Evolutionary conservation across 768 basidiomycete species (phyloP), one percentile per base, ranked within the genome.

Genomic region (Lanmaoa rubissima): DNA sequence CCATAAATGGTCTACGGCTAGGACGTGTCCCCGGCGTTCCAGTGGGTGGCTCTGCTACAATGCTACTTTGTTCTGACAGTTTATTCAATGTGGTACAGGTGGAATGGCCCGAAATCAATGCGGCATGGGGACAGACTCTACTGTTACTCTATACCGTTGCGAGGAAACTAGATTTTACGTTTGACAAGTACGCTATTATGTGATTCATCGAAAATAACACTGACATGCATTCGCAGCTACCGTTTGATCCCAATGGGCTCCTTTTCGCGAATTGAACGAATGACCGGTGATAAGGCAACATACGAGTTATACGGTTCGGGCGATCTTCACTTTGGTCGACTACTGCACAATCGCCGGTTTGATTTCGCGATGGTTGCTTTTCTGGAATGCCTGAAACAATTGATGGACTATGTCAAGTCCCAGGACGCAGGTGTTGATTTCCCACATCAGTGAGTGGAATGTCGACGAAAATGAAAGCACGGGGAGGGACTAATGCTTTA

Each of bases 71-170:
- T 39, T 31, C 12, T 54, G 16, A 24, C 46, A 26, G 39, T 55
- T 52, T 56, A 55, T 48, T 63, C 53, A 62, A 61, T 32, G 14
- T 42, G n/a, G 38, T 57, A 10, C 59, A 92, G 86, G 95, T 98
- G 32, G 97, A 98, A 68, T 99, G 95, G 95, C 84, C 92, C 3
- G 97, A 99, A 74, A 94, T 98, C 70, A 98, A 98, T 67, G 97
- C 97, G 12, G 97, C 97, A 17, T 97, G 96, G 94, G 97, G 97
- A 2, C 89, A 97, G 68, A 92, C 95, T 0, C 77, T 96, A n/a
- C 79, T 98, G 17, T 78, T 98, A 54, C 75, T 98, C 36, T 91
- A 96, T 66, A 93, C 93, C 8, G 84, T 99, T 48, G 93, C 93
- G 12, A 81, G 89, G 53, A 99, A 98, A 73, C 83, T 97, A 14